Evolutionary conservation across 805 yeast genomes (phyloP).

Genomic region (Wickerhamomyces chaumierensis): DNA sequence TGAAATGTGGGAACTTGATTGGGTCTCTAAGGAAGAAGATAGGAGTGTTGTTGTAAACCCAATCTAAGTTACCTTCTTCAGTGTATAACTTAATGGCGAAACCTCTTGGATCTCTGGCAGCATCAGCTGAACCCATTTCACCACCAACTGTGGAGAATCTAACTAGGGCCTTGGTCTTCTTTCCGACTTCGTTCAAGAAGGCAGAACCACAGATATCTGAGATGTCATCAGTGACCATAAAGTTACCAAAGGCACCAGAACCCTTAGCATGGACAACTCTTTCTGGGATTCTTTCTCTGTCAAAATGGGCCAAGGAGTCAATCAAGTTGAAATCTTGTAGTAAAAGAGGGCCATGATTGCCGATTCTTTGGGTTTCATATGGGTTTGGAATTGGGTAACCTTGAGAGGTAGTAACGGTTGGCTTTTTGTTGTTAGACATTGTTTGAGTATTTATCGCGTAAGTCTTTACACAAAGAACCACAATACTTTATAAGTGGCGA

Average conservation of each 20-base stretch:
- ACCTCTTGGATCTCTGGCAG: constrained; percentile 85
- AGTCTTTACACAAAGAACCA: no score
- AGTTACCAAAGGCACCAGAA: constrained; percentile 81
- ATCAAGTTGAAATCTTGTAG: constrained; percentile 74
- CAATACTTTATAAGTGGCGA: no score
- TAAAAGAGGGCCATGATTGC: constrained; percentile 67
- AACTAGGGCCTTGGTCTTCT: constrained; percentile 60
- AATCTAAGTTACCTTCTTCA: constrained; percentile 75
- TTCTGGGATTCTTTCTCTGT: constrained; percentile 85
- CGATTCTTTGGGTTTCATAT: constrained; percentile 65
- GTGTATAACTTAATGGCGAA: constrained; percentile 73
- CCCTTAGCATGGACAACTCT: constrained; percentile 93
- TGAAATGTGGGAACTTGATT: constrained; percentile 75
- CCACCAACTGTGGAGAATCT: constrained; percentile 88
- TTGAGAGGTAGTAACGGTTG: constrained; percentile 58
- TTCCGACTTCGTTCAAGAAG: constrained; percentile 66
- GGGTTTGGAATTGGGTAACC: constrained; percentile 74
- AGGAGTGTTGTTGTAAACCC: constrained; percentile 82
- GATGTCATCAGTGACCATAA: constrained; percentile 81
- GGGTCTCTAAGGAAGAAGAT: constrained; percentile 80
- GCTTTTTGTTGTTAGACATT: constrained; percentile 15
- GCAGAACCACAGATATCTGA: constrained; percentile 60
- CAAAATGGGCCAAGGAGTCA: constrained; percentile 79
- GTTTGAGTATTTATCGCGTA: not conserved
- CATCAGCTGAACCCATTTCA: constrained; percentile 70